Percentiles rank a stretch among this genome's conserved stretches.
phyloP scores from a whole-genome alignment of 2,329 filamentous ascomycete genomes.

The Neonectria ditissima region DNA sequence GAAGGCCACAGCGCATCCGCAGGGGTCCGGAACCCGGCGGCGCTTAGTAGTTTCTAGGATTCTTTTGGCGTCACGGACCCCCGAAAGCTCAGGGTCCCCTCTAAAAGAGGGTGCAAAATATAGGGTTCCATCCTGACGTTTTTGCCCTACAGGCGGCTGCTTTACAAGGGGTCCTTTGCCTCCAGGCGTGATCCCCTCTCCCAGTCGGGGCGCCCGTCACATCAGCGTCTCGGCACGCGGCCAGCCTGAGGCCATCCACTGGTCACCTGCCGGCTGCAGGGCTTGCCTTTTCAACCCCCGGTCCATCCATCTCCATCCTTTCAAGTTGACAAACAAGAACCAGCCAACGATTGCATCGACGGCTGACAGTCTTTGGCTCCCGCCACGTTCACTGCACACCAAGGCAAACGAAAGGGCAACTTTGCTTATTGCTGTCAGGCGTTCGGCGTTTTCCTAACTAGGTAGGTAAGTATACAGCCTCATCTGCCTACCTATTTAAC shows the following conservation, averaged over 20 bases:
- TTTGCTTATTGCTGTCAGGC: neutral
- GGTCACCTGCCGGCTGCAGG: constrained; percentile 3
- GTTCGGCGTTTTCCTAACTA: neutral
- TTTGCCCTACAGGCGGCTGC: neutral
- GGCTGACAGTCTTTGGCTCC: neutral
- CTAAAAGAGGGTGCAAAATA: neutral
- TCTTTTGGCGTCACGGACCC: neutral
- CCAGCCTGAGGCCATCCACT: constrained; percentile 21
- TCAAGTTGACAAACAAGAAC: neutral
- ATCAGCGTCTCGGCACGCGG: constrained; percentile 17
- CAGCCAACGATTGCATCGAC: neutral
- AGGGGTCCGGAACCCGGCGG: neutral
- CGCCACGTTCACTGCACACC: neutral
- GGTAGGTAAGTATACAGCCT: neutral
- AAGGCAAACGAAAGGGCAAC: neutral
- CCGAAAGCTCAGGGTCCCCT: neutral
- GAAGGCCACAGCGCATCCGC: neutral
- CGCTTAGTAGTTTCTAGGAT: neutral
- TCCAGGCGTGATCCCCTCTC: neutral
- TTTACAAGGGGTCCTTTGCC: neutral
- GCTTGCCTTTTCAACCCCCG: neutral
- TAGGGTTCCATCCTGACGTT: neutral
- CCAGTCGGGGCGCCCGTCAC: constrained; percentile 2
- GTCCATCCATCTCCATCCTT: no score
- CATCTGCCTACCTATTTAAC: no score